Percentiles rank a stretch among this genome's conserved stretches.
These are phyloP conservation scores for Coemansia sp. DNA, from an alignment of 192 early-diverging fungal genomes.

Conservation along the genomic window DNA sequence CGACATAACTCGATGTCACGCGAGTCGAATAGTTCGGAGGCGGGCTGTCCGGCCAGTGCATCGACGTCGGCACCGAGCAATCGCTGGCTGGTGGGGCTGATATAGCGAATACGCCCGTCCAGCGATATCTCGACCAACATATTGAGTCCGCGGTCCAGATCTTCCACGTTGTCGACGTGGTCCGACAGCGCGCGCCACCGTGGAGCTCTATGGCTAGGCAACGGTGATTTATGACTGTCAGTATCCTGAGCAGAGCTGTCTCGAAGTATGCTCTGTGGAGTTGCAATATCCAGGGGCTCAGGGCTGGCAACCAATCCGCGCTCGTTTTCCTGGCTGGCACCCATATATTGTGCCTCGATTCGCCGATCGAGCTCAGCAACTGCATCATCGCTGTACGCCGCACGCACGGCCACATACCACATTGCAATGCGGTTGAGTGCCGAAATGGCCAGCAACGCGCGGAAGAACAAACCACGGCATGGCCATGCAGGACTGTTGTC, in stretches of 20 bases:
- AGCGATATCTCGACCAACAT: slow-evolving; percentile 37
- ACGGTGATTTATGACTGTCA: too few species aligned
- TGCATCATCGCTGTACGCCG: slow-evolving; percentile 35
- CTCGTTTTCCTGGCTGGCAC: neutral
- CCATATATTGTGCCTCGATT: neutral
- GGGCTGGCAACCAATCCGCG: neutral
- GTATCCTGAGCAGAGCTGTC: neutral
- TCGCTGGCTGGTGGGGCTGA: slow-evolving; percentile 35
- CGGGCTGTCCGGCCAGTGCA: slow-evolving; percentile 27
- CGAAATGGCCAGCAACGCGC: slow-evolving; percentile 41
- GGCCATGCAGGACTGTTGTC: slow-evolving; percentile 26
- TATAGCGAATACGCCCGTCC: slow-evolving; percentile 43
- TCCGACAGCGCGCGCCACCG: neutral
- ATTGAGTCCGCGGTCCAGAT: slow-evolving; percentile 31
- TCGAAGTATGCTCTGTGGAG: neutral
- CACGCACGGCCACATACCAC: slow-evolving; percentile 37
- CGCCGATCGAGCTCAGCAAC: slow-evolving; percentile 26
- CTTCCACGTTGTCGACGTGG: slow-evolving; percentile 1
- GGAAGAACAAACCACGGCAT: slow-evolving; percentile 37
- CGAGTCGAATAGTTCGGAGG: slow-evolving; percentile 22
- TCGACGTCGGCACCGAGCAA: slow-evolving; percentile 28
- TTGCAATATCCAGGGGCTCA: neutral
- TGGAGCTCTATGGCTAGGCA: neutral
- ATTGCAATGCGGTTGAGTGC: slow-evolving; percentile 44
- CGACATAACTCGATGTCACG: slow-evolving; percentile 23